These are phyloP conservation scores for Yamadazyma akitaensis DNA, from an alignment of 805 yeast genomes.

Conservation along the genomic window DNA sequence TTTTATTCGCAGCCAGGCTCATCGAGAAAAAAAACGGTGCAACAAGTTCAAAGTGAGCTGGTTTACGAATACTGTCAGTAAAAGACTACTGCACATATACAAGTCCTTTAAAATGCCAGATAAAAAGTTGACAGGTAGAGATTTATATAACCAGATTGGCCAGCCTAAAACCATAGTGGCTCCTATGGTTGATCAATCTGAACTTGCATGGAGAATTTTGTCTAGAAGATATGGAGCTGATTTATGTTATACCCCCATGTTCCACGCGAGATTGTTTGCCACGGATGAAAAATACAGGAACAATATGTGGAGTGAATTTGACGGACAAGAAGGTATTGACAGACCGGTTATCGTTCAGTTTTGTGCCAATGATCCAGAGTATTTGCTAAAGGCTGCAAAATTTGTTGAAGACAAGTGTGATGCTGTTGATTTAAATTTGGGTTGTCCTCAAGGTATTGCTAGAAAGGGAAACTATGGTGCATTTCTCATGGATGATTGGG, in stretches of 20 bases:
- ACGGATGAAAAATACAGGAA: conserved; percentile 76
- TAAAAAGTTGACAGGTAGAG: conserved; percentile 50
- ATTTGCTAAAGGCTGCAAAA: conserved; percentile 75
- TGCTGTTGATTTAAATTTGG: conserved; percentile 92
- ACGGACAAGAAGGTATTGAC: conserved; percentile 68
- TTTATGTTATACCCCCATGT: conserved; percentile 94
- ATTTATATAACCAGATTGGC: conserved; percentile 66
- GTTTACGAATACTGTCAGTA: background rate
- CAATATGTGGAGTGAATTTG: conserved; percentile 66
- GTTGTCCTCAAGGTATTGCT: conserved; percentile 99
- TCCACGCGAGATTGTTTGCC: conserved; percentile 88
- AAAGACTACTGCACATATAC: conserved; percentile 1
- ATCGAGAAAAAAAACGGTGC: background rate
- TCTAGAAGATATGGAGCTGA: conserved; percentile 90
- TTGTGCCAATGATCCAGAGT: conserved; percentile 94
- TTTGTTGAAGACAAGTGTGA: conserved; percentile 81
- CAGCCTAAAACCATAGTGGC: conserved; percentile 84
- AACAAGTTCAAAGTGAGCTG: conserved; percentile 1
- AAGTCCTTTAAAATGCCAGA: background rate
- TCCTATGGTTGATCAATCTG: conserved; percentile 98
- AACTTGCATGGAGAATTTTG: conserved; percentile 89
- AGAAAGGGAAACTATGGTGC: conserved; percentile 93
- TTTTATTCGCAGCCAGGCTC: background rate
- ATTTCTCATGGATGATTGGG: conserved; percentile 97
- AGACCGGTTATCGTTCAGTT: conserved; percentile 92